phyloP scores from a whole-genome alignment of 139 green algal species.

The Penium margaritaceum region DNA sequence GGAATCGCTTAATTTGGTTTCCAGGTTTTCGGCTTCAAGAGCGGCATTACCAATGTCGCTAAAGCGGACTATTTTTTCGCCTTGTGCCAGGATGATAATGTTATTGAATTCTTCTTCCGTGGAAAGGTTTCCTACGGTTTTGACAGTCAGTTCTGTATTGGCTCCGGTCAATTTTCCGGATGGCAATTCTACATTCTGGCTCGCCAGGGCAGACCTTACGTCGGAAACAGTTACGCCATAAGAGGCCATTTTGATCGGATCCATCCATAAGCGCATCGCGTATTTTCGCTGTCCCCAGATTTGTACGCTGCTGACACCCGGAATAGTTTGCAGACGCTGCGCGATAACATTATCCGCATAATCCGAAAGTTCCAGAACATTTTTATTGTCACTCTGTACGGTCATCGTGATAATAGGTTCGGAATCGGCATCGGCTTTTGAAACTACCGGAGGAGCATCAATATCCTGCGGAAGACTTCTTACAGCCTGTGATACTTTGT shows the following conservation, averaged over 20 bases:
- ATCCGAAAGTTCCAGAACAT: not conserved
- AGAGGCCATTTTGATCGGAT: not conserved
- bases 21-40: not conserved
- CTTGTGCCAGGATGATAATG: not conserved
- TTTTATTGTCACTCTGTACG: not conserved
- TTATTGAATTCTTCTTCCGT: not conserved
- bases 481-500: not conserved
- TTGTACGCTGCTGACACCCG: not conserved
- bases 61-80: not conserved
- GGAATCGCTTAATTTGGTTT: not conserved
- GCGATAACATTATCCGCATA: not conserved
- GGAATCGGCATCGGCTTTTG: not conserved
- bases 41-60: not conserved
- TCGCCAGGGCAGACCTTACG: not conserved
- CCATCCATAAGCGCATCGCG: not conserved
- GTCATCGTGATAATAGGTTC: not conserved
- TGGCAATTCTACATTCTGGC: not conserved
- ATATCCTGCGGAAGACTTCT: not conserved
- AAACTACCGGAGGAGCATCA: not conserved
- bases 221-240: not conserved
- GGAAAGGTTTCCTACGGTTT: not conserved
- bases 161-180: not conserved
- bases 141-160: not conserved
- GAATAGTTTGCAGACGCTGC: not conserved
- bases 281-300: not conserved